phyloP scores from a whole-genome alignment of 495 filamentous ascomycete genomes.

The Trichoderma reesei region DNA sequence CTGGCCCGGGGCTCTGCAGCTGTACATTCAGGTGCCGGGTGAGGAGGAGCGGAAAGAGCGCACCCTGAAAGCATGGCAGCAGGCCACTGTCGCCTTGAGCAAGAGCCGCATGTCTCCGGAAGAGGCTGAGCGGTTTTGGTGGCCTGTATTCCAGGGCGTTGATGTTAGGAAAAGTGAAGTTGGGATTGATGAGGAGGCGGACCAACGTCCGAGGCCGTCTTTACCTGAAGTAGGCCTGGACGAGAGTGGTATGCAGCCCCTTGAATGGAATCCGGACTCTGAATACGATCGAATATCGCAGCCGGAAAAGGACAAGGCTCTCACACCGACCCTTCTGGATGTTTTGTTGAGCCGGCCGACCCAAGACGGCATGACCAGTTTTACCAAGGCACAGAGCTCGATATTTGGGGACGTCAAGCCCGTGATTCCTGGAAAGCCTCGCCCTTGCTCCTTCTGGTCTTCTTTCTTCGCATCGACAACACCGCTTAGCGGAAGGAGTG shows the following conservation, averaged over 20 bases:
- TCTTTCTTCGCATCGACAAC: neutral
- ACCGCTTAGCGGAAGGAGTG: neutral
- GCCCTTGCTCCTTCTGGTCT: neutral
- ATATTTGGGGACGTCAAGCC: neutral
- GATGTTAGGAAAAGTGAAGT: neutral
- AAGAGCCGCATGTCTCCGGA: constrained; percentile 11
- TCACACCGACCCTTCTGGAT: neutral
- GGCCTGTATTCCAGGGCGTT: neutral
- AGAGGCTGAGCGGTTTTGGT: constrained; percentile 17
- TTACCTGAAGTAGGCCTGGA: constrained; percentile 11
- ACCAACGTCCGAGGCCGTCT: neutral
- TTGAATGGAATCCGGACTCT: constrained; percentile 17
- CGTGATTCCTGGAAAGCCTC: neutral
- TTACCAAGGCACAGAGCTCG: neutral
- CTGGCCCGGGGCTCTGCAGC: constrained; percentile 15
- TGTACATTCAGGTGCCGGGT: constrained; percentile 13
- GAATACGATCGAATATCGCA: neutral
- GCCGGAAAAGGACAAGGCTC: constrained; percentile 1
- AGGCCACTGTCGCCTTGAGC: constrained; percentile 14
- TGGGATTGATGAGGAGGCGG: neutral
- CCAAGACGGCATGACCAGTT: neutral
- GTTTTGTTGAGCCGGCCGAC: neutral
- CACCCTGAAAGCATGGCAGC: constrained; percentile 11
- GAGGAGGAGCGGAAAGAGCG: neutral
- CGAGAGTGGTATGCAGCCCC: neutral